Base-by-base conservation (phyloP, 2,329 filamentous ascomycete genomes). In the Botrytis aclada region DNA sequence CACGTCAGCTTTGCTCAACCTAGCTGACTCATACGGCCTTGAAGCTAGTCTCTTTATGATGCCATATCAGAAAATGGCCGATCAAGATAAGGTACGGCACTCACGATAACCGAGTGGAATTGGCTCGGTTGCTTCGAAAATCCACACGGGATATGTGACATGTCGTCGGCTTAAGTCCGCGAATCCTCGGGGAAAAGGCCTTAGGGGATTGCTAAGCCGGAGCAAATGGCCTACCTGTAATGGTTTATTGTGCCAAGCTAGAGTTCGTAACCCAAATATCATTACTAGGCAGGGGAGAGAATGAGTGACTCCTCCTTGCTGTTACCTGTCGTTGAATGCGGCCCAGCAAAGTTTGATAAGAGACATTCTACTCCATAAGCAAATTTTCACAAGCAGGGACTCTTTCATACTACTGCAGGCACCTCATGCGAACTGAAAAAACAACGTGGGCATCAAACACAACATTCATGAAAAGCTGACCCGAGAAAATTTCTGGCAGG, bases 1-100 rank as follows among this genome's bases (percentile, higher is more conserved):
- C 69, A 54, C 12, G 45, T 64, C 56, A 63, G 51, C 66, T 56
- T 70, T 29, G 34, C 25, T 62, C 41, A 29, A 71, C 10, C 60
- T n/a, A 64, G 58, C 58, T 56, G 69, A 71, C 41, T 71, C 69
- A 71, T 25, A 70, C 22, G 22, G 16, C 6, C 22, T 34, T 29
- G 67, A 70, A 37, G 29, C 39, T 9, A 34, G 39, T 25, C 12
- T 70, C 20, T 61, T 14, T 12, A 43, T 54, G 37, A 62, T 63
- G n/a, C 62, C 39, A n/a, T 41, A 20, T 14, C 34, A 20, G 54
- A 7, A 47, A 43, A 37, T 29, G 25, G 29, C 25, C 32, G 51
- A 70, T 61, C 43, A 32, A 45, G 39, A 47, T 39, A n/a, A 41
- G 65, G 25, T 34, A 54, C 32, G n/a, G 45, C 34, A 37, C 32